Conservation (phyloP, 2,329 filamentous ascomycete species). For the Daldinia sp. region DNA sequence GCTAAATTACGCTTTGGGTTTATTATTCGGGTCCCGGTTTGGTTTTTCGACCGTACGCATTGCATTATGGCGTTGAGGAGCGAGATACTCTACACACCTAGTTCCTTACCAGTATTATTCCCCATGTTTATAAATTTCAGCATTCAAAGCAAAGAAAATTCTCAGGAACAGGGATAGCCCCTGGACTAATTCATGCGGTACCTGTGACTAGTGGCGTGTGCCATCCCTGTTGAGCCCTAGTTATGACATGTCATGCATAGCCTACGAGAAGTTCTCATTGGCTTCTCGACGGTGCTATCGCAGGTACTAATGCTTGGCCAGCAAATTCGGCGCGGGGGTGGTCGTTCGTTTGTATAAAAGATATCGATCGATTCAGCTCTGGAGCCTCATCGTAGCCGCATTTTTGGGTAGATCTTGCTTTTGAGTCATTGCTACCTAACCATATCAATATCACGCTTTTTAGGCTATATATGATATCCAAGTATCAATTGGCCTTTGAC, state of each 20-base stretch:
- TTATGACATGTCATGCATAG: neutral
- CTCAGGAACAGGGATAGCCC: neutral
- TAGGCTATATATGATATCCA: too few relatives aligned
- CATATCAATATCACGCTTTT: neutral
- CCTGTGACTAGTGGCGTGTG: neutral
- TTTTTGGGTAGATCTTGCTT: neutral
- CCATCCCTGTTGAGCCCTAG: conserved; percentile 4
- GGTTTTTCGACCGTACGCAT: conserved; percentile 6
- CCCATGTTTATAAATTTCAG: conserved; percentile 17
- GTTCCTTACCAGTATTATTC: conserved; percentile 5
- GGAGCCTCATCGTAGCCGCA: conserved; percentile 12
- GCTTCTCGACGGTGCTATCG: neutral
- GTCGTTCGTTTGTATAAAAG: neutral
- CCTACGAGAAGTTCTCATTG: neutral
- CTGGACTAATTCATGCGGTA: neutral
- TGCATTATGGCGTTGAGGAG: conserved; percentile 16
- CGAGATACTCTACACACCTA: neutral
- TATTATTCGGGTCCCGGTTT: neutral
- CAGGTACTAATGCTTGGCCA: neutral
- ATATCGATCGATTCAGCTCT: neutral
- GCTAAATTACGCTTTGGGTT: neutral
- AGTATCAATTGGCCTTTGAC: neutral
- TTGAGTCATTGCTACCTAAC: neutral
- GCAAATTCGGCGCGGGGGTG: conserved; percentile 3
- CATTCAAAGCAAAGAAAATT: conserved; percentile 7